Evolutionary conservation across 2,329 filamentous ascomycete species (phyloP).

Genomic region (Penicillium brevicompactum): DNA sequence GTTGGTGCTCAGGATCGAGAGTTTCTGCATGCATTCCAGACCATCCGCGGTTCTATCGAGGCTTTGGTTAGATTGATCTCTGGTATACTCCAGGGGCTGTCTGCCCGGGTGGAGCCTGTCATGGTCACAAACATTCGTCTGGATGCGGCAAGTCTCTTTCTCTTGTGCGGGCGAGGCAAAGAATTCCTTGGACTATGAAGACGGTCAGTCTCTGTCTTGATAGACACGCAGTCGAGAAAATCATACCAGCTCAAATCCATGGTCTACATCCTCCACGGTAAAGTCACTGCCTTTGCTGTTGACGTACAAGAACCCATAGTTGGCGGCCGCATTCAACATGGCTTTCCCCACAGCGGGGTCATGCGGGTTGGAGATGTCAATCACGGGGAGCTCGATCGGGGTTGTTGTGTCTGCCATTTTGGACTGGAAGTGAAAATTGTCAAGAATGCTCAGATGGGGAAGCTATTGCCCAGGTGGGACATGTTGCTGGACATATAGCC

Average conservation of each 20-base stretch:
- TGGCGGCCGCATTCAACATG: constrained; percentile 76
- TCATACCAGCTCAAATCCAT: constrained; percentile 72
- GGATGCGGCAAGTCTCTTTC: constrained; percentile 74
- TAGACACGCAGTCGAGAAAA: background rate
- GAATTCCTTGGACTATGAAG: constrained; percentile 65
- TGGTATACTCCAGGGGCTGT: background rate
- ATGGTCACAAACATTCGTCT: constrained; percentile 54
- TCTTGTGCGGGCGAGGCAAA: constrained; percentile 71
- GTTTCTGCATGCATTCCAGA: constrained; percentile 84
- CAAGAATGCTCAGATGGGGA: background rate
- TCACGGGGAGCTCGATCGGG: constrained; percentile 68
- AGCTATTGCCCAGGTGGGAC: constrained; percentile 15
- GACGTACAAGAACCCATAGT: constrained; percentile 89
- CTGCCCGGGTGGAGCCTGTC: too few relatives aligned
- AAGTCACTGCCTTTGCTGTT: constrained; percentile 73
- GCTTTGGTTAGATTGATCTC: background rate
- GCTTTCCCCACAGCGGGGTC: constrained; percentile 64
- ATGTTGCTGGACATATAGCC: background rate
- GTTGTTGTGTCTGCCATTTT: constrained; percentile 27
- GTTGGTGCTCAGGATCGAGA: constrained; percentile 79
- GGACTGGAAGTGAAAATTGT: background rate
- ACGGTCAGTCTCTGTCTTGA: background rate
- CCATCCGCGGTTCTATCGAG: constrained; percentile 78
- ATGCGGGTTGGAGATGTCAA: constrained; percentile 71
- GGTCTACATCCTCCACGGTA: constrained; percentile 64